phyloP scores from a whole-genome alignment of 352 stramenopile species.

The Phytopythium aichiense region DNA sequence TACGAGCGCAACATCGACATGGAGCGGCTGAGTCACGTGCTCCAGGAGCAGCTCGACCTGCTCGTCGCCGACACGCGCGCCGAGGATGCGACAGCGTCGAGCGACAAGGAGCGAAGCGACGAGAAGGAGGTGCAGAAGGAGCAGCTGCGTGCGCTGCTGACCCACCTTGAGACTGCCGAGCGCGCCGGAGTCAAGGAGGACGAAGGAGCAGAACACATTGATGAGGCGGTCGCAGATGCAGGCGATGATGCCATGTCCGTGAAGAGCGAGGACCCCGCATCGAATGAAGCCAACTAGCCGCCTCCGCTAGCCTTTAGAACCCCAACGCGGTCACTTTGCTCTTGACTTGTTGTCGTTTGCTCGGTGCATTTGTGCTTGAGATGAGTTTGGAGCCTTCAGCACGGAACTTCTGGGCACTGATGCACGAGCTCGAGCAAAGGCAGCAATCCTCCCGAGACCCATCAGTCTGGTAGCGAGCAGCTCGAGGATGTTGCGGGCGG shows the following conservation, averaged over 20 bases:
- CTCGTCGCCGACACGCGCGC: constrained; percentile 23
- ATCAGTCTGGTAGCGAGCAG: too few relatives aligned
- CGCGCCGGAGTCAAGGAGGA: not conserved
- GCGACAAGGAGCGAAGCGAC: constrained; percentile 17
- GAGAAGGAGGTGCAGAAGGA: constrained; percentile 30
- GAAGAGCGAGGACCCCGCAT: not conserved
- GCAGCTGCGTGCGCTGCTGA: constrained; percentile 35
- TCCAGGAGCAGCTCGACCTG: constrained; percentile 60
- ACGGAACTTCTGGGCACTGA: too few relatives aligned
- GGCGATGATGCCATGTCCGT: not conserved
- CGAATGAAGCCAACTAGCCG: not conserved
- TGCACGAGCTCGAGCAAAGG: too few relatives aligned
- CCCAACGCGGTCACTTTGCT: too few relatives aligned
- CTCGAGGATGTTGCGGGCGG: too few relatives aligned
- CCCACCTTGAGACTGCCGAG: constrained; percentile 21
- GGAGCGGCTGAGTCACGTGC: constrained; percentile 30
- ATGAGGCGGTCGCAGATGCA: not conserved
- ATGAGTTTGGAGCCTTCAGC: too few relatives aligned
- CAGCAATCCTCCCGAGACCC: too few relatives aligned
- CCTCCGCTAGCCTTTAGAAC: too few relatives aligned
- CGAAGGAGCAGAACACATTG: not conserved
- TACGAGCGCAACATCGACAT: constrained; percentile 65
- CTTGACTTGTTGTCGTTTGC: not conserved
- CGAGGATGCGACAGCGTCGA: constrained; percentile 5
- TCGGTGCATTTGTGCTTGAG: not conserved